These are phyloP conservation scores for Alloascoidea hylecoeti DNA, from an alignment of 805 yeast genomes.

Conservation along the genomic window DNA sequence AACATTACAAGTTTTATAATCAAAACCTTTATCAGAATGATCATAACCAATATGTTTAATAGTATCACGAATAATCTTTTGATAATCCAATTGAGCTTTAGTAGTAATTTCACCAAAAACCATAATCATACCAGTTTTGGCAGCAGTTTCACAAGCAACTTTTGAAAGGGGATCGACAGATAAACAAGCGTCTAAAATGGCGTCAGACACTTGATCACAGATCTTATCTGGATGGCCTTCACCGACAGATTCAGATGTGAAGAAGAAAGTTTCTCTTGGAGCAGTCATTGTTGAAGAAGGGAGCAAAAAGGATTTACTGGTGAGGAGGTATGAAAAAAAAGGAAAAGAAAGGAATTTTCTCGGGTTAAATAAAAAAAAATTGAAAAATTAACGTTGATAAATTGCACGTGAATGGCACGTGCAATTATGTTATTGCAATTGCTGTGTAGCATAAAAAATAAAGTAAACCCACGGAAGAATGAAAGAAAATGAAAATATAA, in stretches of 20 bases:
- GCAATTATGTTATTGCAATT: neutral
- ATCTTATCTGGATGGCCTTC: conserved; percentile 44
- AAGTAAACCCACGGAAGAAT: conserved; percentile 2
- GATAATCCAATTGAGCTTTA: conserved; percentile 89
- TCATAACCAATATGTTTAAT: conserved; percentile 98
- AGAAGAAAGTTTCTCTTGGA: conserved; percentile 31
- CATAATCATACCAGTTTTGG: conserved; percentile 99
- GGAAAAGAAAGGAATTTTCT: conserved; percentile 2
- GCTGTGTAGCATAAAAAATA: neutral
- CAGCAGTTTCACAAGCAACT: conserved; percentile 98
- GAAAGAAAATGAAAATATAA: conserved; percentile 2
- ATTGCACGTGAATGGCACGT: no score
- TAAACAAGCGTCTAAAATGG: conserved; percentile 94
- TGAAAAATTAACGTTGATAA: no score
- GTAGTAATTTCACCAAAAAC: conserved; percentile 99
- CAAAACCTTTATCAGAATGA: conserved; percentile 90
- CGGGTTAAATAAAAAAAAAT: no score
- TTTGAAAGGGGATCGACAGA: conserved; percentile 92
- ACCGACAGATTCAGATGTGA: conserved; percentile 61
- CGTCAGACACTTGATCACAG: conserved; percentile 98
- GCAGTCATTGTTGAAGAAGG: conserved; percentile 13
- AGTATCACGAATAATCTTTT: conserved; percentile 95
- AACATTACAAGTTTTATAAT: conserved; percentile 98
- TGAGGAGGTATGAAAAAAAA: neutral
- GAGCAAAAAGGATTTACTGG: neutral